Conservation (phyloP, 768 basidiomycete species). For the Collybiopsis confluens region DNA sequence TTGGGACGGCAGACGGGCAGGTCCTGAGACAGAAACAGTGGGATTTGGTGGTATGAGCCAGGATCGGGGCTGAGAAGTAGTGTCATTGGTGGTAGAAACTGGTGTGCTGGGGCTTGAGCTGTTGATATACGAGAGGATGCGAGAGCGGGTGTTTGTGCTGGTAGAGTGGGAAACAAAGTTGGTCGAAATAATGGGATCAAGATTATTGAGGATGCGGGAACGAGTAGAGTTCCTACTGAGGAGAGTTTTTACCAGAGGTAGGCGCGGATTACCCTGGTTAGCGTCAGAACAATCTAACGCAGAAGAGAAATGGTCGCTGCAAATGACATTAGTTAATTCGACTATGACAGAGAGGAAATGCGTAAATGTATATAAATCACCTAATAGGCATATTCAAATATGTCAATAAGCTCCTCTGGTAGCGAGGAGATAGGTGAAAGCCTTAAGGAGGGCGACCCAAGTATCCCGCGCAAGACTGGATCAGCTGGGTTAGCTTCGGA, state of each 20-base stretch:
- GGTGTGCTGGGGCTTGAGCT: too few relatives aligned
- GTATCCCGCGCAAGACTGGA: slow-evolving; percentile 15
- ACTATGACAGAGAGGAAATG: background rate
- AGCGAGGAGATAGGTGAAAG: background rate
- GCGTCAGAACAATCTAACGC: too few relatives aligned
- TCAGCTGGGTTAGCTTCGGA: slow-evolving; percentile 18
- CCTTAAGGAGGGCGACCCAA: background rate
- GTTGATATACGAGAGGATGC: too few relatives aligned
- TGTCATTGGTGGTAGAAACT: background rate
- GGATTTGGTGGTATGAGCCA: background rate
- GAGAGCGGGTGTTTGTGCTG: too few relatives aligned
- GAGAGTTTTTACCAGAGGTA: too few relatives aligned
- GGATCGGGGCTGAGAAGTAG: background rate
- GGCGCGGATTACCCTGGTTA: too few relatives aligned
- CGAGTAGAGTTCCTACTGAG: too few relatives aligned
- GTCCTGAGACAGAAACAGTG: background rate
- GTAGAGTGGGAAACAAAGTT: too few relatives aligned
- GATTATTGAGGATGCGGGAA: too few relatives aligned
- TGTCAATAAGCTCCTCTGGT: background rate
- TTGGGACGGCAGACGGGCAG: background rate
- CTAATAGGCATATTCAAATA: slow-evolving; percentile 3
- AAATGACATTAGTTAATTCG: background rate
- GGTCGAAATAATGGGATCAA: too few relatives aligned
- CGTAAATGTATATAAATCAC: background rate
- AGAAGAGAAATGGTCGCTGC: too few relatives aligned